Percentiles rank a stretch among this genome's conserved stretches.
phyloP scores from a whole-genome alignment of 345 rosid species.

The Durio zibethinus region DNA sequence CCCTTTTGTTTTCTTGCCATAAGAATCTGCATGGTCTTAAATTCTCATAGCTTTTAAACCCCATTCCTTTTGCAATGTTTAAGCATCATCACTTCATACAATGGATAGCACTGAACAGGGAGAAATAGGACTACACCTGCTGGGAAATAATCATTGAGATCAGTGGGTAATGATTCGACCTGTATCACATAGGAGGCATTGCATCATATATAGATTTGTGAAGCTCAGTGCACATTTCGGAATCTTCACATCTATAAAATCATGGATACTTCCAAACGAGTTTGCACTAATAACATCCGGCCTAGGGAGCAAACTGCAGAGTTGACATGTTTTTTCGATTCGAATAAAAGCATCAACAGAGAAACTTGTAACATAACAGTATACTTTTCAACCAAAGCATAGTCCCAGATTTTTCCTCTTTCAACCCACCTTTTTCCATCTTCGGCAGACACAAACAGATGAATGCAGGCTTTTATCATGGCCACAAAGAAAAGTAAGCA shows the following conservation, averaged over 20 bases:
- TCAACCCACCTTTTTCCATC: neutral
- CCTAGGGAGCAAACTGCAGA: neutral
- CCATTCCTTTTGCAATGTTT: neutral
- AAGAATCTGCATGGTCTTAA: neutral
- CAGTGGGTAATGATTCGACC: no score
- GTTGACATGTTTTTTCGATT: neutral
- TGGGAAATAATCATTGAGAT: no score
- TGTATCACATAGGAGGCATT: neutral
- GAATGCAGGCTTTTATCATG: neutral
- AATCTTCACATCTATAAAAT: neutral
- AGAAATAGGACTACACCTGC: neutral
- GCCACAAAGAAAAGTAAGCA: neutral
- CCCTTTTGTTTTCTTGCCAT: neutral
- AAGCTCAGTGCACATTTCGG: no score
- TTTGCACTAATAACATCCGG: neutral
- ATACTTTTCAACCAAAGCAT: neutral
- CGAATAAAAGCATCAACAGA: neutral
- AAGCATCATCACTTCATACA: neutral
- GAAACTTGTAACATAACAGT: neutral
- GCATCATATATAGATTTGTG: neutral
- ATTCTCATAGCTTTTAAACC: neutral
- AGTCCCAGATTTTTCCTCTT: no score
- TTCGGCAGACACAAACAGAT: neutral
- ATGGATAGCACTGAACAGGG: neutral
- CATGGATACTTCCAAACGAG: neutral